Conservation (phyloP, 1,284 basidiomycete species). For the Farysia itapuensis region DNA sequence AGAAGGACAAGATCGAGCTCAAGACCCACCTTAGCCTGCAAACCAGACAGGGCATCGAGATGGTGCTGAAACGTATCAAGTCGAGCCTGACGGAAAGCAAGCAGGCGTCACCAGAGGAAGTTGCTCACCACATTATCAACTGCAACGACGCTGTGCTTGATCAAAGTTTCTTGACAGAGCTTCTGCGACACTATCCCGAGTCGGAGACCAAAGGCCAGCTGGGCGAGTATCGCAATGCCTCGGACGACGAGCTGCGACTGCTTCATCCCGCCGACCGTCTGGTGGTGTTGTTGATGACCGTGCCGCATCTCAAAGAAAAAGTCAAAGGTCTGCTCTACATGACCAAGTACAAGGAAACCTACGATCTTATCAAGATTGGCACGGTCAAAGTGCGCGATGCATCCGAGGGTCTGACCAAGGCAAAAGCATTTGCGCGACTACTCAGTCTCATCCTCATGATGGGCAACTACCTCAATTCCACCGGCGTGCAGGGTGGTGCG, state of each 20-base stretch:
- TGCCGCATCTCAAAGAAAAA: slow-evolving; percentile 84
- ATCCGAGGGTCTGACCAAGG: slow-evolving; percentile 52
- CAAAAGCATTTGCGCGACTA: slow-evolving; percentile 49
- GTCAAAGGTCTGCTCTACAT: slow-evolving; percentile 90
- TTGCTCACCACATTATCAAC: slow-evolving; percentile 57
- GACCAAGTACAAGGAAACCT: slow-evolving; percentile 56
- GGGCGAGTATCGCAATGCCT: slow-evolving; percentile 74
- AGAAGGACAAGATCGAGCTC: slow-evolving; percentile 60
- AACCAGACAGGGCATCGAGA: slow-evolving; percentile 49
- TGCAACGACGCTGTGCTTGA: slow-evolving; percentile 57
- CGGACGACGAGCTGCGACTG: slow-evolving; percentile 80
- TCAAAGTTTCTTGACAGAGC: slow-evolving; percentile 56
- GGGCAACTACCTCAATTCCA: slow-evolving; percentile 97
- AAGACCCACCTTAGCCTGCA: slow-evolving; percentile 56
- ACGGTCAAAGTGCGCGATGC: slow-evolving; percentile 47
- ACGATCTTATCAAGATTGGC: slow-evolving; percentile 44
- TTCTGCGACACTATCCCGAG: slow-evolving; percentile 58
- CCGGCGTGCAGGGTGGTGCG: slow-evolving; percentile 92
- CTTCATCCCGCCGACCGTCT: slow-evolving; percentile 92
- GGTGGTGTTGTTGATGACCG: slow-evolving; percentile 95
- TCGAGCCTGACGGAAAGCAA: slow-evolving; percentile 41
- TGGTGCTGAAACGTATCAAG: slow-evolving; percentile 33
- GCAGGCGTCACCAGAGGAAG: slow-evolving; percentile 57
- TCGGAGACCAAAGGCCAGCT: slow-evolving; percentile 58
- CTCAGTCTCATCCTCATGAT: slow-evolving; percentile 74